These are phyloP conservation scores for Metarhizium album DNA, from an alignment of 2,329 filamentous ascomycete species.

Conservation along the genomic window DNA sequence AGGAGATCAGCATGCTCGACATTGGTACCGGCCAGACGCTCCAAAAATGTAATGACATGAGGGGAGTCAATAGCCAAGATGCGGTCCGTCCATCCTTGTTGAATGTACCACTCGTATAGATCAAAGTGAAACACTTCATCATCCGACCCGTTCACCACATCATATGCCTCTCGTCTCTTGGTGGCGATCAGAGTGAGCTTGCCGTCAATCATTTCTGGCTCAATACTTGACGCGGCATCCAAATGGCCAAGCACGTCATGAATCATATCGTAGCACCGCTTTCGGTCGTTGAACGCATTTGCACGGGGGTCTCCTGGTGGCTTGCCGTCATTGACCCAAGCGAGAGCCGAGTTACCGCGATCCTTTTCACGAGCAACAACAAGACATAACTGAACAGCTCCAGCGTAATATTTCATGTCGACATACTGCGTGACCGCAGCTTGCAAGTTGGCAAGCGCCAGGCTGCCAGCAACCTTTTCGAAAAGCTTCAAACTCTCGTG, in stretches of 20 bases:
- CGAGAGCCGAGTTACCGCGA: slow-evolving; percentile 72
- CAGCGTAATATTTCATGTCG: slow-evolving; percentile 78
- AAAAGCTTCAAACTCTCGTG: slow-evolving; percentile 86
- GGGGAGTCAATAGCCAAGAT: slow-evolving; percentile 76
- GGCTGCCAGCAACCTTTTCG: slow-evolving; percentile 72
- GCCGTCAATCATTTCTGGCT: slow-evolving; percentile 68
- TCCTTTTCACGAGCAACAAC: slow-evolving; percentile 76
- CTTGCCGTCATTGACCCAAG: slow-evolving; percentile 78
- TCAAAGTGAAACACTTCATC: slow-evolving; percentile 94
- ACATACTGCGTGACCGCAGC: slow-evolving; percentile 72
- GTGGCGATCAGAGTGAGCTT: slow-evolving; percentile 64
- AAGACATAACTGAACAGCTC: slow-evolving; percentile 79
- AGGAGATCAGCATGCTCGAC: slow-evolving; percentile 78
- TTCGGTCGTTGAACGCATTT: slow-evolving; percentile 57
- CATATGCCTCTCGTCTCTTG: slow-evolving; percentile 79
- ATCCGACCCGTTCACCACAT: slow-evolving; percentile 74
- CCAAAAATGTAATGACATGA: slow-evolving; percentile 77
- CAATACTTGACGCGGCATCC: slow-evolving; percentile 56
- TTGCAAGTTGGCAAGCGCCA: slow-evolving; percentile 71
- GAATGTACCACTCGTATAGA: slow-evolving; percentile 96
- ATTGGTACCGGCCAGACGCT: slow-evolving; percentile 61
- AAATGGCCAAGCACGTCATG: slow-evolving; percentile 70
- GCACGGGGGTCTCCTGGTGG: slow-evolving; percentile 61
- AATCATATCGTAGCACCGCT: slow-evolving; percentile 76
- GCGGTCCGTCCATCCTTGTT: slow-evolving; percentile 72